Base-by-base conservation (phyloP, 1,139 yeast genomes). In the Saccharomycopsis hybrid region DNA sequence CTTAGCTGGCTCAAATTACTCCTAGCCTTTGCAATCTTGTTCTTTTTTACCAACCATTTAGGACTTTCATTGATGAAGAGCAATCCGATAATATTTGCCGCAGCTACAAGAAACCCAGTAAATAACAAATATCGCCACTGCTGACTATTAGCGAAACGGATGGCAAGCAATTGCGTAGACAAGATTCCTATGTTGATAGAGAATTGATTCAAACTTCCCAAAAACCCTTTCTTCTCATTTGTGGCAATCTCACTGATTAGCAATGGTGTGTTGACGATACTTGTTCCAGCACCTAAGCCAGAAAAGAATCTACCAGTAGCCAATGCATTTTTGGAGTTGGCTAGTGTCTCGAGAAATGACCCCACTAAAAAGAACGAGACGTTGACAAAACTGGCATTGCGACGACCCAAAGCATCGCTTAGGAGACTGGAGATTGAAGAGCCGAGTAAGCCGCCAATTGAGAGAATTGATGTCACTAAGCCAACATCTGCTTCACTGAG, bases 181-280 rank as follows among this genome's bases (percentile, higher is more conserved):
- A 90, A 68, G 44, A 92, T 90, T 1, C 98, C 98, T 24, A 84
- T 58, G 60, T 89, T 90, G 52, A 89, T 83, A 31, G 87, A 79
- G 1, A 88, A 81, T 65, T 92, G 98, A 55, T 85, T 85, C 85
- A 87, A 80, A 27, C 94, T 76, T 0, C 98, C 97, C 55, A 90
- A 71, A 32, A 82, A 68, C 1, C 97, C 97, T 49, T 85, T 78
- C 54, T 76, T 67, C 9, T 71, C 67, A 1, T 72, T 63, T 0
- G 97, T 97, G 8, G 94, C 72, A 25, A 89, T 75, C 64, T 89
- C 96, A 61, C 82, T 83, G 57, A 90, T 78, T 58, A 81, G 81
- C 53, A 92, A 67, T 0, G 97, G 94, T 0, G 90, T 84, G 11
- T 85, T 79, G 3, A 92, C 97, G 55, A 92, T 76, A 1, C 92